phyloP scores from a whole-genome alignment of 164 flowering plant genomes.

The Kalanchoe fedtschenkoi region DNA sequence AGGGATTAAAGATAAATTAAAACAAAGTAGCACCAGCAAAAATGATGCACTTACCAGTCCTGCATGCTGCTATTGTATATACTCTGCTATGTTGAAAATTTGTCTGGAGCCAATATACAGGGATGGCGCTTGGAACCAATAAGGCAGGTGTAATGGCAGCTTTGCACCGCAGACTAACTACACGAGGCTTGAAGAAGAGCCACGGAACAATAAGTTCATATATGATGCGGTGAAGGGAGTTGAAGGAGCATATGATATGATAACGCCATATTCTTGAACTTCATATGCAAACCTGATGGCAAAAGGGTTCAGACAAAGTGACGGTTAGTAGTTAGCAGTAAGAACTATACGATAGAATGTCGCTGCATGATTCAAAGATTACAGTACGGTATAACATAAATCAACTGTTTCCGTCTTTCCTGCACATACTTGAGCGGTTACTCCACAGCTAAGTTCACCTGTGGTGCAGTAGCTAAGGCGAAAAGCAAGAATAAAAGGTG shows the following conservation, averaged over 20 bases:
- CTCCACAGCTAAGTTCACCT: no score
- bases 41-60: conserved; percentile 8
- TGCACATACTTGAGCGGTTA: no score
- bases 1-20: no score
- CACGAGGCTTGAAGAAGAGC: conserved; percentile 37
- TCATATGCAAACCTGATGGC: conserved; percentile 43
- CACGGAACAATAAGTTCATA: conserved; percentile 28
- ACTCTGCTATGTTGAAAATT: neutral
- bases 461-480: no score
- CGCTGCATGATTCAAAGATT: no score
- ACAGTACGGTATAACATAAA: no score
- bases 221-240: conserved; percentile 30
- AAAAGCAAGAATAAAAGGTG: no score
- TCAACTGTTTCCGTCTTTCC: no score
- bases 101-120: conserved; percentile 20
- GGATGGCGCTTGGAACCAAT: conserved; percentile 57
- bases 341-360: no score
- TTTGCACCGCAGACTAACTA: conserved; percentile 39
- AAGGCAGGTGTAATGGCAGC: conserved; percentile 41
- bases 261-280: conserved; percentile 40
- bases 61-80: neutral
- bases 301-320: conserved; percentile 17
- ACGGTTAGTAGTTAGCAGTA: no score
- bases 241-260: conserved; percentile 15
- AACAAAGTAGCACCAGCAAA: neutral